Base-by-base conservation (phyloP, 192 early-diverging fungal genomes). In the Borealophlyctis nickersoniae region DNA sequence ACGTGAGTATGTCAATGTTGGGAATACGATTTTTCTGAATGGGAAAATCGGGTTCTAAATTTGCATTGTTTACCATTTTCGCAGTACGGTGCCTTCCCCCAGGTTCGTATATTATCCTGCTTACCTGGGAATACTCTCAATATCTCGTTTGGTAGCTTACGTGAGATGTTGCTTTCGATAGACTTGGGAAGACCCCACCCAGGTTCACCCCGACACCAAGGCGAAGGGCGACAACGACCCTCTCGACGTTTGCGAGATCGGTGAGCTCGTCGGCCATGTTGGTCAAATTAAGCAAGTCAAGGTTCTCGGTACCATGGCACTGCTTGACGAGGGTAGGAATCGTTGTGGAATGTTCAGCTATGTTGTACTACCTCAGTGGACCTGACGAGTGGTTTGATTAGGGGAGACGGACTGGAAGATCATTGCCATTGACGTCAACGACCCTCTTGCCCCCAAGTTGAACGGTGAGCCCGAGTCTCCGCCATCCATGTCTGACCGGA, bases 341-440 rank as follows among this genome's bases (percentile, higher is more conserved):
- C n/a, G 30, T 23, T 22, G 29, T 5, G 16, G 31, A 34, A 23
- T 66, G 27, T 22, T 65, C 49, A 35, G 24, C 5, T 28, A 48
- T 2, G 39, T 63, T 62, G 30, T 19, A 31, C 24, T 57, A 33
- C n/a, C 9, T n/a, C 24, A 24, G 30, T 19, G 48, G 28, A 3
- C 26, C 56, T 3, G 5, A 33, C 66, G 69, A 67, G 33, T n/a
- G n/a, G n/a, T n/a, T n/a, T n/a, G n/a, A n/a, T n/a, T n/a, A n/a
- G n/a, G n/a, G n/a, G 96, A 99, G 79, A 99, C 96, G 65, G 96
- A 99, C 87, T 99, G 96, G 96, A 99, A 99, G 87, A 83, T 99
- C 67, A 89, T 99, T 72, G 92, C 86, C 69, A 98, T 99, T 70
- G 96, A 99, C 74, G 78, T 96, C 66, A 97, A 92, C 75, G 96